These are phyloP conservation scores for Acer yangbiense DNA, from an alignment of 345 rosid genomes.

Conservation along the genomic window DNA sequence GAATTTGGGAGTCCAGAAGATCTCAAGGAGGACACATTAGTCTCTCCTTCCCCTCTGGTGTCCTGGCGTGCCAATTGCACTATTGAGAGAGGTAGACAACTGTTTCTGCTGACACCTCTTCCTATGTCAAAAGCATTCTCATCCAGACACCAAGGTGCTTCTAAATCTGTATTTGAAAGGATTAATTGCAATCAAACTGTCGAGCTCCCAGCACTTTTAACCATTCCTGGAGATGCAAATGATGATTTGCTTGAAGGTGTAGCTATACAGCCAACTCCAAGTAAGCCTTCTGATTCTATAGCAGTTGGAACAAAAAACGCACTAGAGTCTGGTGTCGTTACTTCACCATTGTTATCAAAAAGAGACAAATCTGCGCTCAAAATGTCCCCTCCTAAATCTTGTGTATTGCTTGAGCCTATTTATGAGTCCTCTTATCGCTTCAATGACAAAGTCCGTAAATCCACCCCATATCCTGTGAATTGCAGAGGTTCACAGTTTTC, in stretches of 20 bases:
- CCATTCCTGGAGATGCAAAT: constrained; percentile 38
- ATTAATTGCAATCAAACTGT: constrained; percentile 28
- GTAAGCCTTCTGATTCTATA: constrained; percentile 35
- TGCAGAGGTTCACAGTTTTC: constrained; percentile 38
- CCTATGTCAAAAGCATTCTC: constrained; percentile 60
- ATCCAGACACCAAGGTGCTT: constrained; percentile 41
- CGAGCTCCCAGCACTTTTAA: constrained; percentile 33
- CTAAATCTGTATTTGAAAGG: constrained; percentile 41
- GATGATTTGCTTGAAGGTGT: constrained; percentile 39
- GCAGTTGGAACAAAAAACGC: constrained; percentile 20
- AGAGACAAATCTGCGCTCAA: constrained; percentile 50
- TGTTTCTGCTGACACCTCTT: constrained; percentile 84
- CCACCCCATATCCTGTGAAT: constrained; percentile 54
- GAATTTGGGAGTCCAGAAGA: constrained; percentile 67
- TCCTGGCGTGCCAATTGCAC: constrained; percentile 75
- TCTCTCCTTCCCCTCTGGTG: constrained; percentile 95
- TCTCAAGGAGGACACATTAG: constrained; percentile 44
- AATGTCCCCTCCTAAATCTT: constrained; percentile 84
- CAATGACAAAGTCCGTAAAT: constrained; percentile 37
- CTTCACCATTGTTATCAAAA: constrained; percentile 44
- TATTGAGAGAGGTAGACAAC: constrained; percentile 66
- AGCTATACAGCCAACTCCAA: constrained; percentile 31
- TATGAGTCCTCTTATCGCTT: constrained; percentile 36
- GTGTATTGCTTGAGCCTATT: constrained; percentile 64
- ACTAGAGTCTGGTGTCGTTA: constrained; percentile 32